Percentiles rank a stretch among this genome's conserved stretches.
Conservation (phyloP, 176 grass and related monocot species). For the barley (Hordeum vulgare) region MorexV3_pseudomolecules_assembly NC_058523.1:16320763-16321262, state of each 20-base stretch:
- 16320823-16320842: conserved; percentile 66
- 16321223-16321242: background rate
- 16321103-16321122: background rate
- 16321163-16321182: too few relatives aligned
- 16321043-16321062: conserved; percentile 96
- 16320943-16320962: too few relatives aligned
- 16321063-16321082: conserved; percentile 76
- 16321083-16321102: background rate
- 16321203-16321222: too few relatives aligned
- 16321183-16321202: too few relatives aligned
- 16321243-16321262: background rate
- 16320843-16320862: conserved; percentile 81
- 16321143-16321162: too few relatives aligned
- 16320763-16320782: conserved; percentile 32
- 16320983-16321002: conserved; percentile 91
- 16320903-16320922: conserved; percentile 65
- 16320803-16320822: conserved; percentile 62
- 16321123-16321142: too few relatives aligned
- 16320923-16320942: too few relatives aligned
- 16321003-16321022: conserved; percentile 83
- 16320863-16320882: conserved; percentile 65
- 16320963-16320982: too few relatives aligned
- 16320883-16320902: conserved; percentile 56
- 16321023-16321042: conserved; percentile 76
- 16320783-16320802: conserved; percentile 40